Percentiles rank a stretch among this genome's conserved stretches.
phyloP scores from a whole-genome alignment of 2,329 filamentous ascomycete genomes.

The Xylariaceae sp. region DNA sequence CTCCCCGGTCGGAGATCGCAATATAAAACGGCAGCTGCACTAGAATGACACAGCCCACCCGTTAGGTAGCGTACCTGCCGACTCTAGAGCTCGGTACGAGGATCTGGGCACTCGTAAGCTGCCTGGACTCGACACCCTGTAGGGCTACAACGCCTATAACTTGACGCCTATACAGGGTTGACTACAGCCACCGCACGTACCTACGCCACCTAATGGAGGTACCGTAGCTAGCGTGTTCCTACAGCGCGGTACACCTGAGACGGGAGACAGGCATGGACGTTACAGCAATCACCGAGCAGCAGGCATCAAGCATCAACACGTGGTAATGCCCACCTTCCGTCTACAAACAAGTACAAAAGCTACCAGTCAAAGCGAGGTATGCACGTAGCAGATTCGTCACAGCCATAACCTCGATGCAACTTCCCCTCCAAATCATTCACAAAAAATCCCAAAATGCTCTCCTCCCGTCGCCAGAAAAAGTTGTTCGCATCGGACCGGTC shows the following conservation, averaged over 20 bases:
- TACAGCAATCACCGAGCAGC: neutral
- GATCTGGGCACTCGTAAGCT: neutral
- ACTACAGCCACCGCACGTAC: neutral
- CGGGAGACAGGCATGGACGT: too few relatives aligned
- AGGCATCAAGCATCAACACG: neutral
- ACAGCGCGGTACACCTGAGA: too few relatives aligned
- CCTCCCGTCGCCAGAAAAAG: too few relatives aligned
- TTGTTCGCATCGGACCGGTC: too few relatives aligned
- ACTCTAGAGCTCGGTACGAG: neutral
- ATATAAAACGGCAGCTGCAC: conserved; percentile 1
- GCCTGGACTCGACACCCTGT: neutral
- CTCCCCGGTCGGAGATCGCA: neutral
- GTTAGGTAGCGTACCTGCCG: neutral
- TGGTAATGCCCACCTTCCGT: neutral
- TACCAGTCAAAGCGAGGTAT: neutral
- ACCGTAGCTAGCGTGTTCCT: too few relatives aligned
- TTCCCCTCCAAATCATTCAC: too few relatives aligned
- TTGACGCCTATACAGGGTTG: neutral
- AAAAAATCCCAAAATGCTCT: too few relatives aligned
- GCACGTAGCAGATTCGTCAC: neutral
- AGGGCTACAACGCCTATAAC: neutral
- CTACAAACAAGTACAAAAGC: neutral
- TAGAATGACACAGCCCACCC: neutral
- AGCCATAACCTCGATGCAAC: neutral
- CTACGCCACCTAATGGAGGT: too few relatives aligned